Conservation (phyloP, 164 flowering plant genomes). For the Berberis thunbergii region DNA sequence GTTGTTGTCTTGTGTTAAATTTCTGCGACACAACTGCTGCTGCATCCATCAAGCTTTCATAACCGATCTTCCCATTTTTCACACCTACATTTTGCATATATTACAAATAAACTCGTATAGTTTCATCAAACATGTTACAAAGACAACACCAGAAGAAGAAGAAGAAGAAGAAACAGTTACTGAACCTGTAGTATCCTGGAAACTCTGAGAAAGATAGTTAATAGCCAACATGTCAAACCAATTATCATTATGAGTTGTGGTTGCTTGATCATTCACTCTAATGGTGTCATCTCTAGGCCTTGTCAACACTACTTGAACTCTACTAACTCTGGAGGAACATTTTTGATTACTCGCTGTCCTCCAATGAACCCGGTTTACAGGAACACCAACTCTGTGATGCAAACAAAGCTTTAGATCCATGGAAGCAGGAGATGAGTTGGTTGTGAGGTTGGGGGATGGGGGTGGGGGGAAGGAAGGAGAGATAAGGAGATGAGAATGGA, state of each 20-base stretch:
- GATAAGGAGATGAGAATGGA: too few species aligned
- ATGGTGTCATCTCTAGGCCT: slow-evolving; percentile 19
- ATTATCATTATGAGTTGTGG: slow-evolving; percentile 34
- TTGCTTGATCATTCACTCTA: neutral
- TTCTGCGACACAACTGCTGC: slow-evolving; percentile 25
- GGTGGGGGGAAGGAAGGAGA: too few species aligned
- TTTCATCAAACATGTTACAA: neutral
- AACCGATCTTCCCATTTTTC: slow-evolving; percentile 45
- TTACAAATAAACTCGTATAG: neutral
- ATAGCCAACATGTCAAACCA: slow-evolving; percentile 66
- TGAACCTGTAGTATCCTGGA: slow-evolving; percentile 63
- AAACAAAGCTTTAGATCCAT: too few species aligned
- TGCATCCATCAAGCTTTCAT: slow-evolving; percentile 71
- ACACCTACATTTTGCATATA: slow-evolving; percentile 29
- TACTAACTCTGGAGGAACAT: too few species aligned
- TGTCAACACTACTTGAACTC: slow-evolving; percentile 23
- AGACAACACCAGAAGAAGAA: neutral
- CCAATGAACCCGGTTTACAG: too few species aligned
- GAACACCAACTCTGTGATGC: too few species aligned
- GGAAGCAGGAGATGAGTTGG: too few species aligned
- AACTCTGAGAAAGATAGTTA: slow-evolving; percentile 44
- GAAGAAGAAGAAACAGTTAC: neutral
- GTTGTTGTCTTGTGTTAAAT: slow-evolving; percentile 39
- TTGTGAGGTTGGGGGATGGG: too few species aligned
- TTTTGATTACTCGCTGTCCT: too few species aligned